phyloP scores from a whole-genome alignment of 2,329 filamentous ascomycete genomes.

The Colletotrichum sp. region DNA sequence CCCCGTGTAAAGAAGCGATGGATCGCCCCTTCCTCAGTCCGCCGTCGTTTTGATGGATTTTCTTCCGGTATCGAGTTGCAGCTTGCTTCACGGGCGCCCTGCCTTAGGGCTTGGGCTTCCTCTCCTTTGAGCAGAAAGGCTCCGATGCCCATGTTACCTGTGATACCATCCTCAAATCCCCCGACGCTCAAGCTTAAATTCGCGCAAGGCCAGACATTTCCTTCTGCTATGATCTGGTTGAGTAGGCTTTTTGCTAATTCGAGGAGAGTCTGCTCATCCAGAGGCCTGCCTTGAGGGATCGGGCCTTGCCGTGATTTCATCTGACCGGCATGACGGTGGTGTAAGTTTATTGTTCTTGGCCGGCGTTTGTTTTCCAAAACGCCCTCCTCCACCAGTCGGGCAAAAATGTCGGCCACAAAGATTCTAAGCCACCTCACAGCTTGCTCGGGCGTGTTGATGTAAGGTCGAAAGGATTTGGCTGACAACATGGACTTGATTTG shows the following conservation, averaged over 20 bases:
- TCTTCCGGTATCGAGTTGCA: neutral
- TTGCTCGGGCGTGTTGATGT: slow-evolving; percentile 79
- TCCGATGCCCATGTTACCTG: slow-evolving; percentile 85
- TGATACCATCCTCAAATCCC: slow-evolving; percentile 90
- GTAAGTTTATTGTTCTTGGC: slow-evolving; percentile 84
- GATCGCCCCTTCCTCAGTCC: slow-evolving; percentile 55
- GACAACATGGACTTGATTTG: slow-evolving; percentile 98
- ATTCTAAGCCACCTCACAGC: slow-evolving; percentile 87
- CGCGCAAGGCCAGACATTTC: slow-evolving; percentile 86
- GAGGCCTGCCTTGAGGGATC: slow-evolving; percentile 76
- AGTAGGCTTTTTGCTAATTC: slow-evolving; percentile 79
- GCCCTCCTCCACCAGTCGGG: slow-evolving; percentile 88
- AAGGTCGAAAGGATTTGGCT: slow-evolving; percentile 91
- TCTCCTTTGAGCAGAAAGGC: slow-evolving; percentile 82
- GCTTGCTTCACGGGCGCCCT: slow-evolving; percentile 27
- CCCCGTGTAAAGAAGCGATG: slow-evolving; percentile 61
- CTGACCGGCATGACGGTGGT: slow-evolving; percentile 78
- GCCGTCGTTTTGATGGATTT: slow-evolving; percentile 44
- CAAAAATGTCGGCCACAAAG: slow-evolving; percentile 90
- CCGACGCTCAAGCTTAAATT: slow-evolving; percentile 87
- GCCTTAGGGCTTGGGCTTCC: slow-evolving; percentile 62
- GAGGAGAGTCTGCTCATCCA: slow-evolving; percentile 77
- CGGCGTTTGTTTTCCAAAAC: slow-evolving; percentile 86
- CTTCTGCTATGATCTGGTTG: slow-evolving; percentile 78
- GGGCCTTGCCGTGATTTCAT: slow-evolving; percentile 76